phyloP scores from a whole-genome alignment of 306 rosid genomes.

The Prunus armeniaca region DNA sequence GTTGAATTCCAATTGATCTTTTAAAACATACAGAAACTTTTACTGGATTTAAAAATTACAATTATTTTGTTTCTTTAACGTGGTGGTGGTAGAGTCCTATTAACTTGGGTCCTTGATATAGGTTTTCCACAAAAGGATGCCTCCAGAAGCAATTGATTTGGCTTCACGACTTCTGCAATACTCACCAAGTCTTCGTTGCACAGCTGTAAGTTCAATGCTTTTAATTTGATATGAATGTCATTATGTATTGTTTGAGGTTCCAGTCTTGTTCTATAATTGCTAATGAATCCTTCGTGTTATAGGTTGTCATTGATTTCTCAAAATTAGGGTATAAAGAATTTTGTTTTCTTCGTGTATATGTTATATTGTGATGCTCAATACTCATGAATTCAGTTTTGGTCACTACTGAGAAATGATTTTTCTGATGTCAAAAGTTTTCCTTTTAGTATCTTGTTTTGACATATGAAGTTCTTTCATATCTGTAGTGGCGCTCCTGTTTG shows the following conservation, averaged over 20 bases:
- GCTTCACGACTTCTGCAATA: constrained; percentile 89
- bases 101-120: constrained; percentile 20
- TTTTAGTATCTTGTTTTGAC: not conserved
- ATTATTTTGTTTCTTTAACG: not conserved
- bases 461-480: not conserved
- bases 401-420: not conserved
- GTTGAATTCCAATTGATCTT: not conserved
- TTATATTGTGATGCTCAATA: not conserved
- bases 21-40: not conserved
- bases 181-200: constrained; percentile 94
- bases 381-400: not conserved
- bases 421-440: not conserved
- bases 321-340: not conserved
- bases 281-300: not conserved
- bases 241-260: not conserved
- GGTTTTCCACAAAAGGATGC: constrained; percentile 97
- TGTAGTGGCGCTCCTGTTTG: not conserved
- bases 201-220: constrained; percentile 64
- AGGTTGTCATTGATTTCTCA: not conserved
- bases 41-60: not conserved
- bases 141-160: constrained; percentile 95
- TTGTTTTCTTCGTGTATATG: not conserved
- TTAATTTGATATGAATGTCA: not conserved
- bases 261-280: not conserved
- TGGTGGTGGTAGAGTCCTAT: not conserved